Conservation (phyloP, 2,329 filamentous ascomycete species). For the Cryphonectria naterciae region DNA sequence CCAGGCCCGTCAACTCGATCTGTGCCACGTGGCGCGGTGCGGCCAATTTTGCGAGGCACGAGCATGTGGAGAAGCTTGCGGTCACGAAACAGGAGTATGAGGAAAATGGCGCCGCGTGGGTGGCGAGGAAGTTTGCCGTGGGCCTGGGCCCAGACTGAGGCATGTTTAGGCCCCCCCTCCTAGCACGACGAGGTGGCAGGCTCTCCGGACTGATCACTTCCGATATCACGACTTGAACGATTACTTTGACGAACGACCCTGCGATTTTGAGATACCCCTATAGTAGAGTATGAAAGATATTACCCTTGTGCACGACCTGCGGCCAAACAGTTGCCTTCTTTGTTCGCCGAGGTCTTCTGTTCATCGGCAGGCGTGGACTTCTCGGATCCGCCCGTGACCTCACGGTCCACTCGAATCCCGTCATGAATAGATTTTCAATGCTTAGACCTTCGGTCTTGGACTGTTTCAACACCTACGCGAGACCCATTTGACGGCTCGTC, state of each 20-base stretch:
- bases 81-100: constrained; percentile 92
- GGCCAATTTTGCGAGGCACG: constrained; percentile 73
- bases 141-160: constrained; percentile 38
- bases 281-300: neutral
- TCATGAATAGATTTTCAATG: neutral
- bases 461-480: neutral
- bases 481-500: neutral
- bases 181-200: no score
- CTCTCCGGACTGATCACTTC: neutral
- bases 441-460: neutral
- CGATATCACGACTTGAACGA: neutral
- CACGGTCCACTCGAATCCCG: no score
- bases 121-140: constrained; percentile 69
- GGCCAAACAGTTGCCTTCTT: no score
- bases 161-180: no score
- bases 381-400: no score
- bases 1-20: constrained; percentile 71
- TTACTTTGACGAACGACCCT: neutral
- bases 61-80: constrained; percentile 66
- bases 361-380: no score
- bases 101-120: constrained; percentile 78
- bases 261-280: neutral
- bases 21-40: constrained; percentile 85
- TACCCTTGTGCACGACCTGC: neutral
- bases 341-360: no score